These are phyloP conservation scores for Pyrenophora teres DNA, from an alignment of 2,329 filamentous ascomycete species.

Conservation along the genomic window DNA sequence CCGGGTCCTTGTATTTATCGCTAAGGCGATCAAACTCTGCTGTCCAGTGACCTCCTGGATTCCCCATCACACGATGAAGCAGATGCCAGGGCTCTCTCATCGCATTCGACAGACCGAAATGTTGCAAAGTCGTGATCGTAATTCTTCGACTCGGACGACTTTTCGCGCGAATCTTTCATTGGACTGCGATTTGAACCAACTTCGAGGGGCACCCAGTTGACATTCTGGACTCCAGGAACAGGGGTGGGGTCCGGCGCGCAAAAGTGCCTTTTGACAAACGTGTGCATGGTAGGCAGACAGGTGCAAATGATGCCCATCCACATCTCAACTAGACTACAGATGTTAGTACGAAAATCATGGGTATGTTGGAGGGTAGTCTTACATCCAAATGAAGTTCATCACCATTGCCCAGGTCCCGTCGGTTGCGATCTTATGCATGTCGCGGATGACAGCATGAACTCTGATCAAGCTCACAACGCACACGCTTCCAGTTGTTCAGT, in stretches of 20 bases:
- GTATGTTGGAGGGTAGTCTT: not conserved
- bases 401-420: constrained; percentile 24
- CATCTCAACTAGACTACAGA: constrained; percentile 17
- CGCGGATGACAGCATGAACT: constrained; percentile 10
- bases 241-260: not conserved
- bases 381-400: constrained; percentile 25
- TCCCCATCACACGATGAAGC: not conserved
- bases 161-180: not conserved
- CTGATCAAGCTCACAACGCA: constrained; percentile 23
- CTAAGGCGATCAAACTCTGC: not conserved
- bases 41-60: not conserved
- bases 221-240: not conserved
- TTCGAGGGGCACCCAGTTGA: constrained; percentile 1
- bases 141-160: not conserved
- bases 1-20: too few relatives aligned
- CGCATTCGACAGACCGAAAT: not conserved
- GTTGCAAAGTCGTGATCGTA: not conserved
- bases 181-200: not conserved
- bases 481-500: constrained; percentile 12
- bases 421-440: constrained; percentile 9
- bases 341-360: not conserved
- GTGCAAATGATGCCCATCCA: constrained; percentile 25
- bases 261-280: constrained; percentile 5
- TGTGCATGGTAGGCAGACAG: constrained; percentile 19
- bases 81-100: not conserved